Percentiles rank a stretch among this genome's conserved stretches.
phyloP scores from a whole-genome alignment of 2,329 filamentous ascomycete genomes.

The Xylaria sp. region DNA sequence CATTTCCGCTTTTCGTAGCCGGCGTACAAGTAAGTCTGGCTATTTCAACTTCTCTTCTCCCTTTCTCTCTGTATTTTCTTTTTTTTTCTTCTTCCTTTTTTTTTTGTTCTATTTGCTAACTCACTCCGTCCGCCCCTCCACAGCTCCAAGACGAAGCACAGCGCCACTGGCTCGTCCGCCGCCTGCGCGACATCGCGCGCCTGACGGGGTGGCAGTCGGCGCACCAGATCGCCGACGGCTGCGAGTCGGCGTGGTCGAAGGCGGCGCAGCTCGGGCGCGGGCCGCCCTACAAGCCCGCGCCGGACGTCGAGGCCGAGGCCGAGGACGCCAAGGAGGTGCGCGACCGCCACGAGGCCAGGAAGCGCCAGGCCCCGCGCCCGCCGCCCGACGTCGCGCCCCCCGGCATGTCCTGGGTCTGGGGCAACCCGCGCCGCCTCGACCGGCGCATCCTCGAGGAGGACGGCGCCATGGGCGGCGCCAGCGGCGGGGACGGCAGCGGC shows the following conservation, averaged over 20 bases:
- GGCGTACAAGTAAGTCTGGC: conserved; percentile 71
- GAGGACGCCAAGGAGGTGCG: conserved; percentile 47
- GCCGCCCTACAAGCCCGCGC: conserved; percentile 72
- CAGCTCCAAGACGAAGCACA: conserved; percentile 78
- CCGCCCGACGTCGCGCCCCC: conserved; percentile 25
- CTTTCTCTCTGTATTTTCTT: neutral
- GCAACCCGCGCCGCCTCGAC: conserved; percentile 63
- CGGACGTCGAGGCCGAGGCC: conserved; percentile 38
- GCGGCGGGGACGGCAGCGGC: neutral
- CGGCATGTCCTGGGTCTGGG: conserved; percentile 55
- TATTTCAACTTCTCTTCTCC: neutral
- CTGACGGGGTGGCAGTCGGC: conserved; percentile 91
- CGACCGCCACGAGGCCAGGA: conserved; percentile 30
- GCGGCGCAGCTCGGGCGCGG: conserved; percentile 78
- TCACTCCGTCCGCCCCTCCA: neutral
- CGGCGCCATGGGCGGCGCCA: conserved; percentile 49
- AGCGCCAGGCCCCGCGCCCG: conserved; percentile 22
- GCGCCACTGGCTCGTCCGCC: conserved; percentile 79
- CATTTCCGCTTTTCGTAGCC: conserved; percentile 86
- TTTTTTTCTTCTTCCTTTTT: neutral
- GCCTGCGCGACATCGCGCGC: conserved; percentile 78
- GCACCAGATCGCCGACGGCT: conserved; percentile 82
- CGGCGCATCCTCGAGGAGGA: conserved; percentile 61
- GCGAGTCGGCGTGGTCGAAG: conserved; percentile 85
- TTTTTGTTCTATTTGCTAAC: conserved; percentile 11